Evolutionary conservation across 2,329 filamentous ascomycete species (phyloP), one percentile per base, ranked within the genome.

Genomic region (Fusarium armeniacum): DNA sequence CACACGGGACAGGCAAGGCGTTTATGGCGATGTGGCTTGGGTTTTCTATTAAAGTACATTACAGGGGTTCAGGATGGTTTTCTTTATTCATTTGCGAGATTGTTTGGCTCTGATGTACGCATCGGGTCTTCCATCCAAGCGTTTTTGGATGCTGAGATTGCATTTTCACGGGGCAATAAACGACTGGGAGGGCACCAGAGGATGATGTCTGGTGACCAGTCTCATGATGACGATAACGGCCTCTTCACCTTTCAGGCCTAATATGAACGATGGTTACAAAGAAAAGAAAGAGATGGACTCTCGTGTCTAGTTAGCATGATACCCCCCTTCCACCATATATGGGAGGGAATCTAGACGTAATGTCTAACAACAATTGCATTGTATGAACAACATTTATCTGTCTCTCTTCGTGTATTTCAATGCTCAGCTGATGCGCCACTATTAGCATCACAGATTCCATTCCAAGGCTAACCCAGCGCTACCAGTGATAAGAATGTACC

Each of bases 61-160:
- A 62, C 51, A 35, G 58, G 66, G 66, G 62, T 28, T 58, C 58
- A 35, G 41, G 30, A 30, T 28, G 33, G 22, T 52, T 40, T 70
- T 20, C 20, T 58, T 22, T 62, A 26, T 69, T 68, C 52, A 58
- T 63, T 65, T 62, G 59, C 60, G 60, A 72, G 67, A 69, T 59
- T 65, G 41, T 73, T 72, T 62, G 72, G 68, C 66, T 59, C 65
- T 72, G 67, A 30, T 76, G 73, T 74, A 72, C 70, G 70, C 67
- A 75, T 69, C 70, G 54, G 62, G 62, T 65, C 67, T 36, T 56
- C 47, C 51, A 67, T 53, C 46, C 45, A 46, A 52, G 46, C n/a
- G 46, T 38, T 46, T n/a, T 71, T 62, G 38, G 62, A 56, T 46
- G 47, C 49, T 46, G 59, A 71, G 55, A 63, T 16, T 71, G 64